Base-by-base conservation (phyloP, 192 early-diverging fungal genomes). In the Cetraspora pellucida region DNA sequence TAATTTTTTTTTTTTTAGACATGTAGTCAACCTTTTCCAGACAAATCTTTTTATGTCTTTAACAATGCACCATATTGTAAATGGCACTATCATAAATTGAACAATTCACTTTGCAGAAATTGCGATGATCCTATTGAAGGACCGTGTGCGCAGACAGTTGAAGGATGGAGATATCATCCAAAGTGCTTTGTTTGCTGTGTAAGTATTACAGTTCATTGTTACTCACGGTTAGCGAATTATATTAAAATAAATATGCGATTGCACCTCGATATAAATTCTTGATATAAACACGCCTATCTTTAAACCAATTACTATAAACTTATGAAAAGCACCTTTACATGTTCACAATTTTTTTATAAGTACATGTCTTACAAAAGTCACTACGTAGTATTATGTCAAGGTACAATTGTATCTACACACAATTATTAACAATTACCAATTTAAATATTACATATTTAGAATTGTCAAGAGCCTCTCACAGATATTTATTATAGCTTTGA, bases 31-130 rank as follows among this genome's bases (percentile, higher is more conserved):
- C 86, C 89, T 14, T 94, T 94, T 78, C 91, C 91, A 9, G 90
- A 93, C 75, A 92, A 91, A 72, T 90, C 87, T 63, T 97, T 97
- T 77, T 97, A 95, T 80, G 96, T 97, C n/a, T 90, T 90, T 80
- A 90, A 93, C 1, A 87, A 93, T 80, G 84, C 85, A 46, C 96
- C 95, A 61, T 93, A 94, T 80, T 96, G 95, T 81, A 83, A 88
- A 67, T 86, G 91, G 37, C 93, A 95, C 84, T 97, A 95, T 78
- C 95, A 97, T 74, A 87, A 91, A 85, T 82, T 91, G 69, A 95
- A 95, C 78, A 89, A 90, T 66, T 95, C 94, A 25, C 87, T 97
- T 31, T 97, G 95, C 78, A 88, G 85, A 65, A 79, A 82, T 16
- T 97, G 94, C 77, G 83, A 85, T 43, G 81, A 93, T 23, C 94